Base-by-base conservation (phyloP, 768 basidiomycete genomes). In the Coprinopsis cinerea region DNA sequence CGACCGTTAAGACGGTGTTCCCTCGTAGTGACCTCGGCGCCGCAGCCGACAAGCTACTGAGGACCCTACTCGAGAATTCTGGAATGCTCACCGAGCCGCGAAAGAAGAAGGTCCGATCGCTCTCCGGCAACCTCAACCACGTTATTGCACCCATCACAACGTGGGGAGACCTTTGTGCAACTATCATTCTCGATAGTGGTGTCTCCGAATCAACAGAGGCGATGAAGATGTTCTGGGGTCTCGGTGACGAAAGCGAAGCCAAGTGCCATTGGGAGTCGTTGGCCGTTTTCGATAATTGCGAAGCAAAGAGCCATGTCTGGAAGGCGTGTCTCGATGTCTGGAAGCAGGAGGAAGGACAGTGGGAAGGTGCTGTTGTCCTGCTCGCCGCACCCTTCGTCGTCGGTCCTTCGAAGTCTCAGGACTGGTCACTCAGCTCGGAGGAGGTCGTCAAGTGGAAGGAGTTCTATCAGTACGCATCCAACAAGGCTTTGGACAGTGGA, bases 301-400 rank as follows among this genome's bases (percentile, higher is more conserved):
- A 66, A 3, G 54, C 60, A 23, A 72, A 73, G n/a, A 67, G 68
- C 22, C 49, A 65, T 0, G 73, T 85, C 5, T 91, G 88, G 88
- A 64, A 68, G 24, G 64, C 64, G 20, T 82, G 81, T 55, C 67
- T 74, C 18, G 70, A 78, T 48, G 69, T 68, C 17, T 90, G 88
- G 85, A 67, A 61, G 46, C 66, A 68, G 13, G 69, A 73, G 2
- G 68, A 70, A 14, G 70, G 69, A 1, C 65, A 61, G 17, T 87
- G 80, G 81, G 79, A 83, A 52, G 73, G 75, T 13, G 74, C 74
- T 17, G 63, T 75, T 14, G 60, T 76, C 18, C 68, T 88, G 20
- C 68, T 85, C 23, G 73, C 73, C 24, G 69, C 79, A 44, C 88
- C 87, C 4, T 90, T 88, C 56, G 65, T 69, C 82, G 81, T 60